These are phyloP conservation scores for Xylaria sp. DNA, from an alignment of 2,329 filamentous ascomycete species.

Conservation along the genomic window DNA sequence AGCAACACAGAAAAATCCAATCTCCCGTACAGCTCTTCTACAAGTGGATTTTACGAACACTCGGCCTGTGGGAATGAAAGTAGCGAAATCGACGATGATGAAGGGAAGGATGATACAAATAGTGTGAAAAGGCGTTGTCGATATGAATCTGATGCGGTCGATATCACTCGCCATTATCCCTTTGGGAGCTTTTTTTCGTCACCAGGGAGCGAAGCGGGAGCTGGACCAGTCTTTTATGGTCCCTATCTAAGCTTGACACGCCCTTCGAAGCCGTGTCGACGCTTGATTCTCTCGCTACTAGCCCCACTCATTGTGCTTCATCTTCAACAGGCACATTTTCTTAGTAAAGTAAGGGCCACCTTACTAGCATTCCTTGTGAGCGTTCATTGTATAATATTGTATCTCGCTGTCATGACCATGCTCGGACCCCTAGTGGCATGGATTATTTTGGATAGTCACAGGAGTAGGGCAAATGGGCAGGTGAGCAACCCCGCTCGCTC, in stretches of 20 bases:
- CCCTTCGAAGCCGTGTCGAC: neutral
- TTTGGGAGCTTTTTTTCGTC: neutral
- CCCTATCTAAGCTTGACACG: neutral
- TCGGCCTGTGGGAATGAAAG: slow-evolving; percentile 30
- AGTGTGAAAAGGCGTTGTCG: slow-evolving; percentile 1
- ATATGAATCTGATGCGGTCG: slow-evolving; percentile 5
- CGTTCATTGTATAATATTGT: slow-evolving; percentile 16
- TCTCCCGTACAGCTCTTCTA: slow-evolving; percentile 25
- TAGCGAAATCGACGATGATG: slow-evolving; percentile 30
- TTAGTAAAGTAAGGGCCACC: neutral
- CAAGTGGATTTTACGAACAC: slow-evolving; percentile 30
- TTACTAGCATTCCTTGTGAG: neutral
- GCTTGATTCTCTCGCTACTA: slow-evolving; percentile 15
- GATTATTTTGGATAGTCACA: slow-evolving; percentile 31
- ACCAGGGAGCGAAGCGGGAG: neutral
- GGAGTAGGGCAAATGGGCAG: neutral
- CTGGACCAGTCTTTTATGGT: neutral
- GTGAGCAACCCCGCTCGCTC: slow-evolving; percentile 21
- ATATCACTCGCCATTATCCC: neutral
- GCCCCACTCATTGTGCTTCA: slow-evolving; percentile 5
- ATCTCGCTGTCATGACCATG: slow-evolving; percentile 29
- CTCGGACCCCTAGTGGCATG: slow-evolving; percentile 42
- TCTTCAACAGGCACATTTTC: neutral
- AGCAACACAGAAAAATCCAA: slow-evolving; percentile 33
- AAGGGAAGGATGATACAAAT: neutral